Evolutionary conservation across 2,329 filamentous ascomycete genomes (phyloP).

Genomic region (Colletotrichum cereale): DNA sequence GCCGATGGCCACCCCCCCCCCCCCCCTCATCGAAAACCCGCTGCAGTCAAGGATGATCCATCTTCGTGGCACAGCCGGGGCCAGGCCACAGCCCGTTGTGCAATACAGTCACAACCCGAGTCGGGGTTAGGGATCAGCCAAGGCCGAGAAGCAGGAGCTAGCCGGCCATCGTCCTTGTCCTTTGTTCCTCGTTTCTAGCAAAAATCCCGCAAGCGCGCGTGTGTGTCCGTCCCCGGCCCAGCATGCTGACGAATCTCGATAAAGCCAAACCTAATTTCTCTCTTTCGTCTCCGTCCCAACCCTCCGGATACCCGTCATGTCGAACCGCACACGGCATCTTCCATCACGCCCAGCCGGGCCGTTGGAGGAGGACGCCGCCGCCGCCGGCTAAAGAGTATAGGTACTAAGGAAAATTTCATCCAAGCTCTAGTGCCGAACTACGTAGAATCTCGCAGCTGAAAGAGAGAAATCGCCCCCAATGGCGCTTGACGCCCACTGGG

Average conservation of each 20-base stretch:
- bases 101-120: background rate
- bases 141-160: too few species aligned
- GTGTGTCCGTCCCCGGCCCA: background rate
- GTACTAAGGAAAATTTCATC: background rate
- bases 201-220: background rate
- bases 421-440: background rate
- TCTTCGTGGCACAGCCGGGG: background rate
- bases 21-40: background rate
- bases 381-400: background rate
- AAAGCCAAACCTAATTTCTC: background rate
- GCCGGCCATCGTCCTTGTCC: background rate
- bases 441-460: background rate
- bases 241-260: background rate
- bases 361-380: background rate
- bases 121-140: background rate
- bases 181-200: background rate
- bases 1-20: background rate
- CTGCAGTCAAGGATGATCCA: background rate
- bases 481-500: constrained; percentile 12
- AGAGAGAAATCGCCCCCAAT: background rate
- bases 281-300: background rate
- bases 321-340: constrained; percentile 12
- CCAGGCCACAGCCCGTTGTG: background rate
- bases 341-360: constrained; percentile 1
- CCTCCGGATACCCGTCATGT: background rate